These are phyloP conservation scores for Xeromyces bisporus DNA, from an alignment of 495 filamentous ascomycete species.

Conservation along the genomic window DNA sequence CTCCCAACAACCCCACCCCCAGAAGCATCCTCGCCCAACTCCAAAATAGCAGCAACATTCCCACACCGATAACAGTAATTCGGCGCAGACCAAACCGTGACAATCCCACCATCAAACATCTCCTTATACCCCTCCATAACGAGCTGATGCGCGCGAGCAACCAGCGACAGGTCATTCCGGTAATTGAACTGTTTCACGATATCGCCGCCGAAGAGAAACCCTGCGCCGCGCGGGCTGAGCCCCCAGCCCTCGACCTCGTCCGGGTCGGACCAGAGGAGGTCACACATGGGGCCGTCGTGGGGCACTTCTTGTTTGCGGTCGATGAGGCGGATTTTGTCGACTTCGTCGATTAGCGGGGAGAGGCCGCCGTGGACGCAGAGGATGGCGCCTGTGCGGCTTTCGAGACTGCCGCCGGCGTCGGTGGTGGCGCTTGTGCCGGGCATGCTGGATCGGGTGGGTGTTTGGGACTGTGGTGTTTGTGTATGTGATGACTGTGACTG, in stretches of 20 bases:
- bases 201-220: slow-evolving; percentile 90
- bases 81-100: slow-evolving; percentile 93
- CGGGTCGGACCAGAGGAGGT: slow-evolving; percentile 92
- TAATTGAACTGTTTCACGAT: slow-evolving; percentile 95
- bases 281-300: slow-evolving; percentile 97
- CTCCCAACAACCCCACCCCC: slow-evolving; percentile 58
- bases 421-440: slow-evolving; percentile 66
- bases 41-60: slow-evolving; percentile 88
- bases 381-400: slow-evolving; percentile 60
- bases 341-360: slow-evolving; percentile 75
- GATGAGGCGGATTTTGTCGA: slow-evolving; percentile 89
- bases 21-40: slow-evolving; percentile 71
- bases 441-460: slow-evolving; percentile 40
- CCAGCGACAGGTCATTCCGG: slow-evolving; percentile 74
- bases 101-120: slow-evolving; percentile 90
- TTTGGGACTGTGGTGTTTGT: slow-evolving; percentile 16
- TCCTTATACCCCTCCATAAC: slow-evolving; percentile 99
- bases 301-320: slow-evolving; percentile 98
- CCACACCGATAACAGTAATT: slow-evolving; percentile 98
- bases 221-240: slow-evolving; percentile 80
- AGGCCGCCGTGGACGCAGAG: slow-evolving; percentile 93
- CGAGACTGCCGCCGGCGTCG: slow-evolving; percentile 39
- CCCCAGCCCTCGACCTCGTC: slow-evolving; percentile 99
- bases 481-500: too few species aligned
- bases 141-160: slow-evolving; percentile 89